Percentiles rank a stretch among this genome's conserved stretches.
phyloP scores from a whole-genome alignment of 2,329 filamentous ascomycete species.

The Graphilbum sp. region DNA sequence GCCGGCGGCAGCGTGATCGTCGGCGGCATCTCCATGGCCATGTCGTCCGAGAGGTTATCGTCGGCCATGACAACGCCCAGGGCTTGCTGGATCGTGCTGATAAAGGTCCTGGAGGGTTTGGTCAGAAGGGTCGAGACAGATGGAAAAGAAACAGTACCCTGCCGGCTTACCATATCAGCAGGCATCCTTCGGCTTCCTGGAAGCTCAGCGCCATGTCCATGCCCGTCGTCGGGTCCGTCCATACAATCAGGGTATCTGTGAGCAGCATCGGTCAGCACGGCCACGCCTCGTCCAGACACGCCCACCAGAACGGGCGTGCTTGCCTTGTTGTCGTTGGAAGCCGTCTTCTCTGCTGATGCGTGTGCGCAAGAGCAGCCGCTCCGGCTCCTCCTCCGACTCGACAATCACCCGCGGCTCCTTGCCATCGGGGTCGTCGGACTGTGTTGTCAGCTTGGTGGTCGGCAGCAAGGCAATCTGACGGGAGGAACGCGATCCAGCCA shows the following conservation, averaged over 20 bases:
- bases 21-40: slow-evolving; percentile 55
- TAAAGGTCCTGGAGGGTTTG: slow-evolving; percentile 56
- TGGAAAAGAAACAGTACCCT: neutral
- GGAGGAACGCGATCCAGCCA: too few species aligned
- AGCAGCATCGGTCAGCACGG: slow-evolving; percentile 10
- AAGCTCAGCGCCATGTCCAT: slow-evolving; percentile 97
- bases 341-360: slow-evolving; percentile 85
- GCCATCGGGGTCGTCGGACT: slow-evolving; percentile 41
- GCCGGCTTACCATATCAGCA: slow-evolving; percentile 61
- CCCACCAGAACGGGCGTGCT: slow-evolving; percentile 13
- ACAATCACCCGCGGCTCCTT: slow-evolving; percentile 83
- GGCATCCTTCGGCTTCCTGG: slow-evolving; percentile 89
- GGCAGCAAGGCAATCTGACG: neutral
- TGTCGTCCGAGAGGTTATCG: slow-evolving; percentile 76
- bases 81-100: slow-evolving; percentile 68
- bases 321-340: slow-evolving; percentile 96
- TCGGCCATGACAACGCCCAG: slow-evolving; percentile 40
- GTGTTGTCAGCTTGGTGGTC: neutral
- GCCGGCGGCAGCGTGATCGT: slow-evolving; percentile 61
- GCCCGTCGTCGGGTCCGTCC: slow-evolving; percentile 72
- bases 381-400: slow-evolving; percentile 81
- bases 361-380: slow-evolving; percentile 71
- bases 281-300: neutral
- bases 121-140: neutral
- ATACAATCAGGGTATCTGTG: slow-evolving; percentile 89